phyloP scores from a whole-genome alignment of 2,329 filamentous ascomycete genomes.

The Pyricularia sp. region DNA sequence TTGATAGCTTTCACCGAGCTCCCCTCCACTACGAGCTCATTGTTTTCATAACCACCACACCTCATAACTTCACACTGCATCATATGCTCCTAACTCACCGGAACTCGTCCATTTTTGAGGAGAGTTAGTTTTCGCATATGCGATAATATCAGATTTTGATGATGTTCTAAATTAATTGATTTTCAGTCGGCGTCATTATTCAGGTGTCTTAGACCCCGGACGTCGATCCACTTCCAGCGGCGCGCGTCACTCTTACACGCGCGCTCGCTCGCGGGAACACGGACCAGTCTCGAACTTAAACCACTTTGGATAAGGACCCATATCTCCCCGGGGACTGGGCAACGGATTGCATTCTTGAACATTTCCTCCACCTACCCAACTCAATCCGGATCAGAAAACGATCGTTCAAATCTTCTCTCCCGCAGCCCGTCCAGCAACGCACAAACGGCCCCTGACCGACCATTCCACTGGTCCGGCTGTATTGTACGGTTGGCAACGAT shows the following conservation, averaged over 20 bases:
- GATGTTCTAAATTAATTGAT: background rate
- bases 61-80: background rate
- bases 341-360: background rate
- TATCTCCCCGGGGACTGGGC: background rate
- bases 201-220: background rate
- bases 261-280: background rate
- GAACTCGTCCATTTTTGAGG: background rate
- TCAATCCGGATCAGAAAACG: background rate
- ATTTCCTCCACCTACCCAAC: background rate
- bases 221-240: background rate
- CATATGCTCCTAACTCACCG: too few species aligned
- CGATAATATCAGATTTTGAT: background rate
- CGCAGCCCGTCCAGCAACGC: background rate
- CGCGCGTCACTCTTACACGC: background rate
- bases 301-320: background rate
- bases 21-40: background rate
- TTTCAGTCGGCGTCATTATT: background rate
- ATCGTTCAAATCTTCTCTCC: background rate
- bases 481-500: background rate
- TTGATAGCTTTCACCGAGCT: background rate
- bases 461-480: background rate
- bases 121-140: background rate
- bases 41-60: background rate
- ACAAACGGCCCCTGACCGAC: background rate
- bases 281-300: background rate